Evolutionary conservation across 2,329 filamentous ascomycete species (phyloP), one percentile per base, ranked within the genome.

Genomic region (Chaetoscypha palmicola): DNA sequence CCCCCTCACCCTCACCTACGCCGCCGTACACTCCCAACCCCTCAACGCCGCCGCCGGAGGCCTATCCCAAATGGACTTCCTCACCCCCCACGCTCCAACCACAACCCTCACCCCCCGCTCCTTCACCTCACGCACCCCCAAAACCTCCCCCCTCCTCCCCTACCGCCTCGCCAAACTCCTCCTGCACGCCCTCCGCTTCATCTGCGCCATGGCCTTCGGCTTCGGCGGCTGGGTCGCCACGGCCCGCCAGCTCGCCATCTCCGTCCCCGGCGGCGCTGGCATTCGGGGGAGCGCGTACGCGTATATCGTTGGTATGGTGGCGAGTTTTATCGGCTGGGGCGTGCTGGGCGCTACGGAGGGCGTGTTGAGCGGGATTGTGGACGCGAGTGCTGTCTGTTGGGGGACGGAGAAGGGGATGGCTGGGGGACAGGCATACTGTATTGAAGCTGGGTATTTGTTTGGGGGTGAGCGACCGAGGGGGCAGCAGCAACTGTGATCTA

Each of bases 201-300:
- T 96, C 58, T 94, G 96, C 79, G 87, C 88, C 0, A 79, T 90
- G 36, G 86, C 82, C 0, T 76, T 98, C 22, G 91, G 91, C 1
- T 94, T 97, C 58, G 90, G 86, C 3, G 91, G 88, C n/a, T 98
- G 92, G 92, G 87, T 97, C 7, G 85, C 87, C 36, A 94, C 90
- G 26, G 90, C 92, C 9, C 81, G 87, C 50, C 82, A 85, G 64
- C 70, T 96, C 3, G 71, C 75, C 40, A 70, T 92, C 16, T 70
- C 67, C 59, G 67, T 68, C 47, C 80, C 64, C 45, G 74, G 70
- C 57, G 61, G 45, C 30, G 57, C 33, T 31, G 74, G 77, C 0
- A 62, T 83, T 39, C 78, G 78, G 35, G 92, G 92, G 7, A 95
- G 88, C 57, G 73, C 92, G 19, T 98, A 98, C 63, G 92, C 91